phyloP scores from a whole-genome alignment of 306 rosid genomes.

The Mimosa bimucronata region DNA sequence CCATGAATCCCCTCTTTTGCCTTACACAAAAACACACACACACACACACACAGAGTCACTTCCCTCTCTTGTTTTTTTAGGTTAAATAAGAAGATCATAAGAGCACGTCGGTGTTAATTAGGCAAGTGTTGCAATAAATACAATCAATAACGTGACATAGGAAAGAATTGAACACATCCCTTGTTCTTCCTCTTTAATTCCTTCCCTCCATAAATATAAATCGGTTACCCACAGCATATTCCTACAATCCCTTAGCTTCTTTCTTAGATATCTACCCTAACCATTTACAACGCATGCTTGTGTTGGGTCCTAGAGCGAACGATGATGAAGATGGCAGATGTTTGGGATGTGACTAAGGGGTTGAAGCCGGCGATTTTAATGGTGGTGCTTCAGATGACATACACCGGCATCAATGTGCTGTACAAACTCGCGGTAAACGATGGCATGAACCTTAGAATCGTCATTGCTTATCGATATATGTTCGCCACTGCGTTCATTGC shows the following conservation, averaged over 20 bases:
- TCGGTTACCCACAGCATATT: background rate
- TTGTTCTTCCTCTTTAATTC: background rate
- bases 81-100: background rate
- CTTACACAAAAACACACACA: too few species aligned
- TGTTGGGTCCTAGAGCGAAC: background rate
- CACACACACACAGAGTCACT: background rate
- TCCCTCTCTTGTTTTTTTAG: background rate
- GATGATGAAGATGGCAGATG: background rate
- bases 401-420: slow-evolving; percentile 51
- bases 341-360: background rate
- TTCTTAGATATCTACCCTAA: background rate
- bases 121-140: background rate
- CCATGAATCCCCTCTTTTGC: background rate
- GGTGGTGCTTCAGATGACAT: slow-evolving; percentile 53
- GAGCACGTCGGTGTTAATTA: background rate
- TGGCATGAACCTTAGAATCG: slow-evolving; percentile 62
- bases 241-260: background rate
- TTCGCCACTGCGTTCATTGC: slow-evolving; percentile 61
- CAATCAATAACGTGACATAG: background rate
- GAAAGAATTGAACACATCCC: background rate
- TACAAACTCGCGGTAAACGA: slow-evolving; percentile 60
- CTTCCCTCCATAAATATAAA: background rate
- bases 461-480: slow-evolving; percentile 67
- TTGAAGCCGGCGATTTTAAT: slow-evolving; percentile 46
- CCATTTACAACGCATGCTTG: background rate